Evolutionary conservation across 2,329 filamentous ascomycete genomes (phyloP), one percentile per base, ranked within the genome.

Genomic region (Aspergillus neoniger): DNA sequence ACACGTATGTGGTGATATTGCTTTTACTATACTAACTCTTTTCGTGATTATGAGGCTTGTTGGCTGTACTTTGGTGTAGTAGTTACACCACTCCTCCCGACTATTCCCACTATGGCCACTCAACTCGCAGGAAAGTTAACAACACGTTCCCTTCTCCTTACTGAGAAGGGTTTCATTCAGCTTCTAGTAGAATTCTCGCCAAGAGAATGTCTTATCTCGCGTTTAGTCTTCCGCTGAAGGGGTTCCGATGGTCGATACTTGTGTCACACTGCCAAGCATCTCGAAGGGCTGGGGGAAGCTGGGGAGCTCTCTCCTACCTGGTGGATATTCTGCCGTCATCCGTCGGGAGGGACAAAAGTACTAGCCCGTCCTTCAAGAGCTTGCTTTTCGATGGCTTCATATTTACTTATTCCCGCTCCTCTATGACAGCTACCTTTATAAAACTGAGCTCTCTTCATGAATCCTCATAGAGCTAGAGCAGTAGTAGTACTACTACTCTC

Each of bases 191-290:
- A 21, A 54, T 47, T 43, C 12, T 44, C 39, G 53, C 53, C 53
- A 55, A 55, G 53, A 30, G 23, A 25, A 32, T 12, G 39, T 28
- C 43, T 55, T 39, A 55, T 25, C 41, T 55, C 53, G 5, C 32
- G 25, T 0, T 28, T 28, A 28, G 12, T 36, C 12, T 36, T 38
- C 28, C 39, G 39, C 28, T 17, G 39, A 55, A 44, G 53, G 53
- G 47, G n/a, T 50, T 50, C 25, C 32, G 47, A 17, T 10, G 32
- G 47, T 28, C 44, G 14, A 6, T 50, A 21, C 19, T 44, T 15
- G 41, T 47, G 43, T 55, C 41, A 21, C 53, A 12, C 30, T 47
- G 53, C 39, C 53, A 55, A 55, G 53, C 53, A 55, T 28, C 9
- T 19, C n/a, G 47, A 28, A 39, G 9, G 49, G 12, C 28, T 38